phyloP scores from a whole-genome alignment of 805 yeast species.

The Schizosaccharomyces octosporus region DNA sequence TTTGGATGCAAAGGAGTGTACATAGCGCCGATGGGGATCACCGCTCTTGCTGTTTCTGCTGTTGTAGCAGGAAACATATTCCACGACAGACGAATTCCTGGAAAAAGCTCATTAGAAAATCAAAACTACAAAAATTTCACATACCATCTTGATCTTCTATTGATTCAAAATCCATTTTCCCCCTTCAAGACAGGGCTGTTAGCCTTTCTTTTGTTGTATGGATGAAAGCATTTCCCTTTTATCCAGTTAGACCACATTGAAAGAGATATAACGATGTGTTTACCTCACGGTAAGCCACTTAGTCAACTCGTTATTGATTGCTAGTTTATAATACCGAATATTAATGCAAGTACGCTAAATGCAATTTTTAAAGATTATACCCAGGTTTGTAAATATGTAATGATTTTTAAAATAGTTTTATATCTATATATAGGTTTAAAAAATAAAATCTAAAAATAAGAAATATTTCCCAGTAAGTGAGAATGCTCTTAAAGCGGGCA shows the following conservation, averaged over 20 bases:
- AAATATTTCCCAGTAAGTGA: no score
- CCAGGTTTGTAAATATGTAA: no score
- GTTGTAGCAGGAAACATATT: conserved; percentile 72
- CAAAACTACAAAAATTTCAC: background rate
- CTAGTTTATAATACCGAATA: no score
- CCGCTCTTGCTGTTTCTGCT: conserved; percentile 69
- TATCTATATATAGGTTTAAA: no score
- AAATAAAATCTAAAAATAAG: no score
- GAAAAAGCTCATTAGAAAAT: background rate
- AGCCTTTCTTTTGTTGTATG: background rate
- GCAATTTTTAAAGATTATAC: no score
- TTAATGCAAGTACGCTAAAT: no score
- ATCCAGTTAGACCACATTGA: background rate
- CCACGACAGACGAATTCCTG: conserved; percentile 36
- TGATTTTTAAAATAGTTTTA: no score
- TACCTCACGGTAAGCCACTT: no score
- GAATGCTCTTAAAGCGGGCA: no score
- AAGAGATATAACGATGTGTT: no score
- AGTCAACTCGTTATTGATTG: no score
- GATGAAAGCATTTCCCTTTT: background rate
- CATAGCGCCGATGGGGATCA: conserved; percentile 83
- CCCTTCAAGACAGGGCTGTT: background rate
- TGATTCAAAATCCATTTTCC: background rate
- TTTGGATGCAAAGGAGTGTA: conserved; percentile 74
- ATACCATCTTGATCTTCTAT: background rate